These are phyloP conservation scores for Aspergillus jensenii DNA, from an alignment of 2,329 filamentous ascomycete species.

Conservation along the genomic window DNA sequence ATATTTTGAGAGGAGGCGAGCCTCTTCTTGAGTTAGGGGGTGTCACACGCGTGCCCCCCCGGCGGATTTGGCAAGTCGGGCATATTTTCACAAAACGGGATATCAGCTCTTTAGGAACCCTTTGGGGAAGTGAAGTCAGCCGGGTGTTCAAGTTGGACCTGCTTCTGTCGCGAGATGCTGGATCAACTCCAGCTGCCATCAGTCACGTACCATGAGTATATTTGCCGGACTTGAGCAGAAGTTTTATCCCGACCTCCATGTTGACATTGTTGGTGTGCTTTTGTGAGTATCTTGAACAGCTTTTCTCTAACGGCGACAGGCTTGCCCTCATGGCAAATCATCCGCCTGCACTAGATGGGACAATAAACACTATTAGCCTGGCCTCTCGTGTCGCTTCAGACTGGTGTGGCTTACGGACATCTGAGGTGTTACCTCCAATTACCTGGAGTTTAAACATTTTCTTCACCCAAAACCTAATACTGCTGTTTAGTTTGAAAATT, in stretches of 20 bases:
- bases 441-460: constrained; percentile 53
- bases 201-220: constrained; percentile 50
- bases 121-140: constrained; percentile 18
- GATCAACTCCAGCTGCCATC: background rate
- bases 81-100: constrained; percentile 54
- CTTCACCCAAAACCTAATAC: constrained; percentile 51
- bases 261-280: constrained; percentile 51
- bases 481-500: background rate
- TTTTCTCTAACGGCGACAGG: constrained; percentile 55
- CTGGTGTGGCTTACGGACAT: constrained; percentile 32
- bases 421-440: constrained; percentile 36
- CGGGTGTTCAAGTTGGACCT: background rate
- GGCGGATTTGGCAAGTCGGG: constrained; percentile 50
- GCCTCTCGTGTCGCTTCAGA: background rate
- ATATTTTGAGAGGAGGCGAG: constrained; percentile 37
- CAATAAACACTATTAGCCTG: constrained; percentile 4
- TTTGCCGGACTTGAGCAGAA: constrained; percentile 50
- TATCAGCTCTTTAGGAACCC: constrained; percentile 54
- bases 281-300: constrained; percentile 52
- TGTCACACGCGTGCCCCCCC: constrained; percentile 42
- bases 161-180: background rate
- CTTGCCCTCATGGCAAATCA: constrained; percentile 53
- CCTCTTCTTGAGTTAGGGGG: constrained; percentile 41
- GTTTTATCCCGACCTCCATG: constrained; percentile 55
- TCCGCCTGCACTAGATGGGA: constrained; percentile 34